Evolutionary conservation across 345 rosid species (phyloP).

Genomic region (Kandelia obovata): DNA sequence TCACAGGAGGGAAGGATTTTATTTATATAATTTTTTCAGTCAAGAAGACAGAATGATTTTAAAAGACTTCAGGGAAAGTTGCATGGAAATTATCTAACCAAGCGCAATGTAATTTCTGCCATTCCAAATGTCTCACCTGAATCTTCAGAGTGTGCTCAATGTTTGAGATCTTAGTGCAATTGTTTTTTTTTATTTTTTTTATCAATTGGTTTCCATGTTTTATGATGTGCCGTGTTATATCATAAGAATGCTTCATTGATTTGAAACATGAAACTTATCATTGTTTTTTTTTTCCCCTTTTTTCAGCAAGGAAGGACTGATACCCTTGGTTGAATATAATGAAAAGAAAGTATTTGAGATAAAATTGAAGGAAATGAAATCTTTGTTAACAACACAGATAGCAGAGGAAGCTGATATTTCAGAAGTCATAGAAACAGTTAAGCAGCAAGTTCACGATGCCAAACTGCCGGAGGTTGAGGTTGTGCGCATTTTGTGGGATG

Average conservation of each 20-base stretch:
- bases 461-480: conserved; percentile 73
- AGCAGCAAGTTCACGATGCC: conserved; percentile 78
- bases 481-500: conserved; percentile 87
- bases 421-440: conserved; percentile 80
- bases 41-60: no score
- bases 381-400: conserved; percentile 73
- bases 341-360: conserved; percentile 90
- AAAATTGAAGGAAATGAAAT: conserved; percentile 81
- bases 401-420: conserved; percentile 66
- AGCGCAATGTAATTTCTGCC: no score
- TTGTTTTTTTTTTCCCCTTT: conserved; percentile 15
- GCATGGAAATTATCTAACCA: no score
- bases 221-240: neutral
- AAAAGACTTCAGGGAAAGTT: no score
- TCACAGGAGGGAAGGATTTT: no score
- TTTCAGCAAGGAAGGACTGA: conserved; percentile 78
- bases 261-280: neutral
- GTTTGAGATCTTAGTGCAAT: neutral
- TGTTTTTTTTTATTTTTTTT: neutral
- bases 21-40: no score
- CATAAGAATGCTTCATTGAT: neutral
- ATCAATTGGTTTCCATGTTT: neutral
- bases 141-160: no score
- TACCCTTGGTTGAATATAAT: conserved; percentile 83
- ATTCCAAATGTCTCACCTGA: no score